Evolutionary conservation across 1,284 basidiomycete species (phyloP).

Genomic region (Kalmanozyma brasiliensis): DNA sequence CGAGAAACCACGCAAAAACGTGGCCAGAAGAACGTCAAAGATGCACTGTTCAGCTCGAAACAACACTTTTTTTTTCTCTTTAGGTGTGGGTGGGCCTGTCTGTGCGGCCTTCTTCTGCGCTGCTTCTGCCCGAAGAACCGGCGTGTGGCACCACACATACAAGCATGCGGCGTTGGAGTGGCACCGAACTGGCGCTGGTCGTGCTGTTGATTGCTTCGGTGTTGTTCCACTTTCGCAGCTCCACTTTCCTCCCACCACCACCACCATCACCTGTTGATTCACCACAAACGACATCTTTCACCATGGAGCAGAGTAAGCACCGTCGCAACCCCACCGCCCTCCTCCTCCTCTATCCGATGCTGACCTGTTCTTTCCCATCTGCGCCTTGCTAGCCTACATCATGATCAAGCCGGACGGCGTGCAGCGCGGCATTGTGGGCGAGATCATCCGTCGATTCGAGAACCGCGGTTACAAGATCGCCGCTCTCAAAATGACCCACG

Average conservation of each 20-base stretch:
- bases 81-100: background rate
- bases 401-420: constrained; percentile 68
- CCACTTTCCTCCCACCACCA: constrained; percentile 8
- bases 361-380: background rate
- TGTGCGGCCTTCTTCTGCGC: constrained; percentile 4
- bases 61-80: constrained; percentile 3
- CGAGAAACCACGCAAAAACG: constrained; percentile 1
- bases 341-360: background rate
- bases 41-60: constrained; percentile 17
- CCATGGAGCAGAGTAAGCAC: constrained; percentile 64
- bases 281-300: constrained; percentile 27
- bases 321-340: too few species aligned
- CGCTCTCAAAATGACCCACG: constrained; percentile 65
- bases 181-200: constrained; percentile 17
- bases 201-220: constrained; percentile 21
- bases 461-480: constrained; percentile 65
- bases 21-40: constrained; percentile 25
- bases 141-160: background rate
- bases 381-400: constrained; percentile 55
- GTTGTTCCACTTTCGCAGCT: constrained; percentile 8
- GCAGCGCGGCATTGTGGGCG: constrained; percentile 64
- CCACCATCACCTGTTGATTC: constrained; percentile 19
- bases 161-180: constrained; percentile 16
- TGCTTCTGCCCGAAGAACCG: background rate
- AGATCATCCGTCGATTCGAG: constrained; percentile 67